Conservation (phyloP, 306 rosid species). For the Astragalus glycyphyllos region DNA sequence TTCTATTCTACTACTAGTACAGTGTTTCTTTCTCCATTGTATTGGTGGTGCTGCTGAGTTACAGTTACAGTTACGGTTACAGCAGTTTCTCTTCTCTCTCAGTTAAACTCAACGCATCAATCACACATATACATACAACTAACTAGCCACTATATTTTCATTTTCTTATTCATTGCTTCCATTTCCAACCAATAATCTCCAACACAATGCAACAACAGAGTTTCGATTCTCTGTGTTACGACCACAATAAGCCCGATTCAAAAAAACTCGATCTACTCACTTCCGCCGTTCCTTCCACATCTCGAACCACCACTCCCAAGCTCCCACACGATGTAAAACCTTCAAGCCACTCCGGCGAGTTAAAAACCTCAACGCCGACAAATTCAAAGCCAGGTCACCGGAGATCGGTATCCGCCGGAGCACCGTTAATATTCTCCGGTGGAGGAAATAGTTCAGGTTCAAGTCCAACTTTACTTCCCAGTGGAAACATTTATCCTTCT, state of each 20-base stretch:
- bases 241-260: constrained; percentile 69
- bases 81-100: no score
- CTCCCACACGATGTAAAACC: constrained; percentile 42
- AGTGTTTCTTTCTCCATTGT: no score
- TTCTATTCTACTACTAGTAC: no score
- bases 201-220: constrained; percentile 59
- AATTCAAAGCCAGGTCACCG: constrained; percentile 71
- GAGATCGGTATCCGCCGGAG: constrained; percentile 83
- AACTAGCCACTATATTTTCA: no score
- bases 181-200: constrained; percentile 44
- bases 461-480: constrained; percentile 52
- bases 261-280: constrained; percentile 63
- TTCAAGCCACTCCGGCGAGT: constrained; percentile 61
- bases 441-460: constrained; percentile 6
- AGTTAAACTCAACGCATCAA: no score
- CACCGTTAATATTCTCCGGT: constrained; percentile 78
- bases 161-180: no score
- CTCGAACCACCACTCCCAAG: neutral
- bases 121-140: no score
- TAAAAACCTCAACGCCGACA: constrained; percentile 38
- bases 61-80: no score
- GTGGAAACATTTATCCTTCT: constrained; percentile 77
- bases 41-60: no score
- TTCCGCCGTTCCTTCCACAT: neutral
- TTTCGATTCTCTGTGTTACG: constrained; percentile 59